phyloP scores from a whole-genome alignment of 2,329 filamentous ascomycete species.

The Sordariomycetes sp. region DNA sequence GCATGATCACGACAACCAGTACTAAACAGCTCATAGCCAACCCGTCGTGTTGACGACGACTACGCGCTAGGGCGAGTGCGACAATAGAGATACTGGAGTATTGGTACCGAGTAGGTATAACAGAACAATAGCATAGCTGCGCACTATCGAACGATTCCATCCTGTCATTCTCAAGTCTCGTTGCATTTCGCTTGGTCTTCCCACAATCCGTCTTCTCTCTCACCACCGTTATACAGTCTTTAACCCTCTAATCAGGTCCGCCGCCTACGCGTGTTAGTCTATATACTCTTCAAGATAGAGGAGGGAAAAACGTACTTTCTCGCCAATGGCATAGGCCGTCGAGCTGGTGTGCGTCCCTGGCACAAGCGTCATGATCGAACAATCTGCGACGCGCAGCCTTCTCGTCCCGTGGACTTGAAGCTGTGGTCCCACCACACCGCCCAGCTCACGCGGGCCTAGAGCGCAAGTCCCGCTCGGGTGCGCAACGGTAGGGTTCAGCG shows the following conservation, averaged over 20 bases:
- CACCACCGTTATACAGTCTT: background rate
- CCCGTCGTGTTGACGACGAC: background rate
- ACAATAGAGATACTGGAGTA: background rate
- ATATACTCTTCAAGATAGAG: background rate
- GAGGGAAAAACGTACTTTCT: conserved; percentile 18
- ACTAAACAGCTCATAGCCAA: background rate
- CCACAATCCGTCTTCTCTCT: background rate
- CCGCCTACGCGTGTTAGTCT: background rate
- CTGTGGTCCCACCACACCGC: conserved; percentile 8
- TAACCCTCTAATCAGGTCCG: background rate
- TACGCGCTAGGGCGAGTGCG: no score
- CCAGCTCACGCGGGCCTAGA: conserved; percentile 7
- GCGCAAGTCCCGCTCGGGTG: conserved; percentile 8
- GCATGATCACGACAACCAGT: conserved; percentile 3
- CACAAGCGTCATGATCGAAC: conserved; percentile 26
- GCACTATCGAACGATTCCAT: background rate
- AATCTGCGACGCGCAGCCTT: conserved; percentile 27
- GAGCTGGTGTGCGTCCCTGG: conserved; percentile 31
- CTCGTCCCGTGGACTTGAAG: conserved; percentile 27
- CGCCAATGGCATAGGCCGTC: conserved; percentile 31
- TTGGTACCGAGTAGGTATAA: background rate
- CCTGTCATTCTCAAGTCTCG: no score
- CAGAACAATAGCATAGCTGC: no score
- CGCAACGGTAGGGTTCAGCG: conserved; percentile 6
- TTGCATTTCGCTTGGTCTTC: no score